Evolutionary conservation across 192 early-diverging fungal genomes (phyloP), one percentile per base, ranked within the genome.

Genomic region (Martensiomyces pterosporus): DNA sequence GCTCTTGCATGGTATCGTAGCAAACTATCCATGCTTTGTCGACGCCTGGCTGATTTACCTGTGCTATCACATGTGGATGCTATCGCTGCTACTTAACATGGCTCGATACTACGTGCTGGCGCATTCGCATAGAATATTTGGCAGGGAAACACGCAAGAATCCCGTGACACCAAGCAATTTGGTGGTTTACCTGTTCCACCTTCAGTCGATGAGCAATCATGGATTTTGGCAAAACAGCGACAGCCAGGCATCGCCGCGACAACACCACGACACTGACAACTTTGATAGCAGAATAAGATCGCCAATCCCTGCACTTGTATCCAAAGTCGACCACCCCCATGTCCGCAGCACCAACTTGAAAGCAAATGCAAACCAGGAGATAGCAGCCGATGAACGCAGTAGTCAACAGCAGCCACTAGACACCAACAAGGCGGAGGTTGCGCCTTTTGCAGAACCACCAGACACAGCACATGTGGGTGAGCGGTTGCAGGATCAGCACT

Each of bases 31-130:
- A 9, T 62, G 59, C 24, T 62, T 52, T 43, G 17, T 62, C 18
- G 40, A 62, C 38, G 22, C 54, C 16, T 62, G 59, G 59, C 33
- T 62, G 14, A 14, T 62, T 19, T 62, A 62, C 25, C 3, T 43
- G 4, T 14, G 24, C 7, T 49, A 62, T 44, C 17, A 35, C 1
- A 9, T 19, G 6, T 62, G 59, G 59, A 10, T 33, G 17, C 13
- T 33, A 12, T 23, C 41, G 5, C 34, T 61, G 4, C 29, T 36
- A 3, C 25, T 61, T 19, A 18, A 43, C 13, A 62, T 62, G 59
- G 17, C 36, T 10, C 51, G 59, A 17, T 62, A 54, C 17, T 54
- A 54, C 27, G 18, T 55, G 12, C 10, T 40, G 25, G 53, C 53
- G 17, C 32, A 26, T n/a, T 46, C 53, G 8, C 38, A 46, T n/a